Evolutionary conservation across 2,329 filamentous ascomycete species (phyloP).

Genomic region (Trichoderma asperellum): DNA sequence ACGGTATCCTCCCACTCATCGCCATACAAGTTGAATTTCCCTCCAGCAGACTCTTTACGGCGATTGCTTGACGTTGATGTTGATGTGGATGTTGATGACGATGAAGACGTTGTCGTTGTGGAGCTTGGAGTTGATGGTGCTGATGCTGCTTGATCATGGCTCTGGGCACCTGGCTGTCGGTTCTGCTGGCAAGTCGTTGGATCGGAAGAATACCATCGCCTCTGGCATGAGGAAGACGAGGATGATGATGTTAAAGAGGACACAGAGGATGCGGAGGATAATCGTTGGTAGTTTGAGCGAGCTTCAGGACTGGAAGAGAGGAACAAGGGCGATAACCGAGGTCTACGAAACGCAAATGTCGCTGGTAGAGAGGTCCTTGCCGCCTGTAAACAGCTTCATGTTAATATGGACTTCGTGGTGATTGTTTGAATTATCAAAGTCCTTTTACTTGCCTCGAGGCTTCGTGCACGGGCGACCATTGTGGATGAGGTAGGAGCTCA

Average conservation of each 20-base stretch:
- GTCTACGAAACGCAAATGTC: slow-evolving; percentile 32
- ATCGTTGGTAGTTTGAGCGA: slow-evolving; percentile 13
- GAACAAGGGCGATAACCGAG: slow-evolving; percentile 28
- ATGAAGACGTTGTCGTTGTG: neutral
- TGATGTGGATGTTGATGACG: neutral
- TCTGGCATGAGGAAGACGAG: neutral
- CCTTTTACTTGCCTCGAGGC: slow-evolving; percentile 13
- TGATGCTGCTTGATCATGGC: neutral
- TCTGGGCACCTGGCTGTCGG: slow-evolving; percentile 1
- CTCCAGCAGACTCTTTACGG: slow-evolving; percentile 37
- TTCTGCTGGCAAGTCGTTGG: slow-evolving; percentile 26
- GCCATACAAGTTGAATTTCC: slow-evolving; percentile 45
- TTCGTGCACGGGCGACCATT: slow-evolving; percentile 19
- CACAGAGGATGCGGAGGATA: neutral
- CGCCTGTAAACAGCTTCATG: slow-evolving; percentile 26
- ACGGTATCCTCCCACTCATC: slow-evolving; percentile 51
- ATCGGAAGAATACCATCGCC: slow-evolving; percentile 34
- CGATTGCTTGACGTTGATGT: slow-evolving; percentile 11
- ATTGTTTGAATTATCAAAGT: neutral
- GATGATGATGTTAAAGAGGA: neutral
- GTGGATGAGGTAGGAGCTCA: neutral
- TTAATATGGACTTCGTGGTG: neutral
- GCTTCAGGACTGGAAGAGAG: slow-evolving; percentile 11
- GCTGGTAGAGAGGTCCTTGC: slow-evolving; percentile 31
- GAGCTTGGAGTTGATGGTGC: slow-evolving; percentile 2